A percentile compares a stretch with the other conserved stretches of the same genome.
Conservation (phyloP, 768 basidiomycete genomes). For the Auriscalpium microsporum region DNA sequence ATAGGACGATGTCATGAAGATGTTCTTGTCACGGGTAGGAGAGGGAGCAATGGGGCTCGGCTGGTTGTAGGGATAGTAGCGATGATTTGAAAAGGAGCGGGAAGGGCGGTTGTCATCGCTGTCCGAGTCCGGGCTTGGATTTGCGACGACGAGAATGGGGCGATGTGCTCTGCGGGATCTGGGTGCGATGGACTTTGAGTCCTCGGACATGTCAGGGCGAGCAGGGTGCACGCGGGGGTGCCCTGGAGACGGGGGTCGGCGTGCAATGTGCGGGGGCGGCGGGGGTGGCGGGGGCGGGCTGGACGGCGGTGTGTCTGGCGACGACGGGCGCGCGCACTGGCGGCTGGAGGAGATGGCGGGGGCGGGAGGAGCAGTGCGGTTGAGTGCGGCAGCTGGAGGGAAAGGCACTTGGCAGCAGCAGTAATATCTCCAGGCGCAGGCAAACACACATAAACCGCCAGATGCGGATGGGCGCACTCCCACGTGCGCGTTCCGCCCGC, state of each 20-base stretch:
- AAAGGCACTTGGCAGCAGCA: background rate
- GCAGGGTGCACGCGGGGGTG: background rate
- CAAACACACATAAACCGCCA: background rate
- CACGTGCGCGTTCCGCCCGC: background rate
- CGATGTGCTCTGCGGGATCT: slow-evolving; percentile 22
- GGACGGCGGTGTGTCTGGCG: background rate
- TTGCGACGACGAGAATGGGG: slow-evolving; percentile 50
- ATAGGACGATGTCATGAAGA: slow-evolving; percentile 16
- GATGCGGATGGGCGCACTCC: background rate
- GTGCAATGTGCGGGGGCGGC: slow-evolving; percentile 1
- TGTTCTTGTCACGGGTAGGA: slow-evolving; percentile 18
- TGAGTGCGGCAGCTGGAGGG: background rate
- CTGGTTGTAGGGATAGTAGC: slow-evolving; percentile 16
- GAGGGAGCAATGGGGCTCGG: slow-evolving; percentile 24
- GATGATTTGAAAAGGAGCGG: slow-evolving; percentile 11
- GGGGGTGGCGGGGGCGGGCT: background rate
- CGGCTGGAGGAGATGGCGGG: background rate
- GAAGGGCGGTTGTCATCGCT: slow-evolving; percentile 27
- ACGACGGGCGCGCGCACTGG: background rate
- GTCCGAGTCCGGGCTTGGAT: slow-evolving; percentile 46
- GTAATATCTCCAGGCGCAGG: background rate
- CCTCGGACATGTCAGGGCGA: slow-evolving; percentile 50
- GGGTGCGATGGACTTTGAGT: slow-evolving; percentile 32
- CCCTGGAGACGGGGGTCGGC: background rate
- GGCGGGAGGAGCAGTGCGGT: background rate